Conservation (phyloP, 2,329 filamentous ascomycete species). For the Venturia nashicola region DNA sequence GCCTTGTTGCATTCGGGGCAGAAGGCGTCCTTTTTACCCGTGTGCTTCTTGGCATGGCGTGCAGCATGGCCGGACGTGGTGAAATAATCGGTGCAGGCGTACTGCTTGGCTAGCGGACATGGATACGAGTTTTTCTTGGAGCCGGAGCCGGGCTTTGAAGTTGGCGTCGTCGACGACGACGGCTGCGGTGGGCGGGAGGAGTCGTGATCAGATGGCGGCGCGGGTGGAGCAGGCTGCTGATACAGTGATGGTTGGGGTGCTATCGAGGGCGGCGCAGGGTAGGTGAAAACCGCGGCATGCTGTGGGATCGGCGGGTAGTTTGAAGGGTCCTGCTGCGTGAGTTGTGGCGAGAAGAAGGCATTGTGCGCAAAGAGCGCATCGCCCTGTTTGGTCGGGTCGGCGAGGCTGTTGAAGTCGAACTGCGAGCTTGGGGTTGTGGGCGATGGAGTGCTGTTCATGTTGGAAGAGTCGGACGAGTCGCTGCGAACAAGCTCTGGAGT, state of each 20-base stretch:
- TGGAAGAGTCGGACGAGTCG: conserved; percentile 32
- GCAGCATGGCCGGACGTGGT: conserved; percentile 79
- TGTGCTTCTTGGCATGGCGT: conserved; percentile 74
- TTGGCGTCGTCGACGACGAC: background rate
- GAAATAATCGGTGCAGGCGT: conserved; percentile 66
- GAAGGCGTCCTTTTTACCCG: conserved; percentile 64
- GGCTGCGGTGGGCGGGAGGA: background rate
- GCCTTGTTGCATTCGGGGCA: conserved; percentile 63
- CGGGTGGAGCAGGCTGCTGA: background rate
- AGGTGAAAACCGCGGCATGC: conserved; percentile 3
- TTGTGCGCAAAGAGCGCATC: background rate
- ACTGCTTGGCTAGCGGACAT: conserved; percentile 59
- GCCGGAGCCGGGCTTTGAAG: background rate
- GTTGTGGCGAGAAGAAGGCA: conserved; percentile 5
- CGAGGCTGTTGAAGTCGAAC: conserved; percentile 12
- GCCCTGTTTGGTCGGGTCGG: background rate
- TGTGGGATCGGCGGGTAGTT: conserved; percentile 5
- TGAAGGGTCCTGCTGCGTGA: conserved; percentile 1
- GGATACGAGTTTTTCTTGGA: conserved; percentile 25
- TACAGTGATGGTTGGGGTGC: conserved; percentile 6
- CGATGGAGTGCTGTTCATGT: conserved; percentile 30
- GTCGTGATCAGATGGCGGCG: background rate
- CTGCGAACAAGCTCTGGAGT: conserved; percentile 34
- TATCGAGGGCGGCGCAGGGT: conserved; percentile 9
- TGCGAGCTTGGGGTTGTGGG: conserved; percentile 32